A percentile compares a stretch with the other conserved stretches of the same genome.
Conservation (phyloP, 352 stramenopile genomes). For the Thalassiosira livingstoniorum region DNA sequence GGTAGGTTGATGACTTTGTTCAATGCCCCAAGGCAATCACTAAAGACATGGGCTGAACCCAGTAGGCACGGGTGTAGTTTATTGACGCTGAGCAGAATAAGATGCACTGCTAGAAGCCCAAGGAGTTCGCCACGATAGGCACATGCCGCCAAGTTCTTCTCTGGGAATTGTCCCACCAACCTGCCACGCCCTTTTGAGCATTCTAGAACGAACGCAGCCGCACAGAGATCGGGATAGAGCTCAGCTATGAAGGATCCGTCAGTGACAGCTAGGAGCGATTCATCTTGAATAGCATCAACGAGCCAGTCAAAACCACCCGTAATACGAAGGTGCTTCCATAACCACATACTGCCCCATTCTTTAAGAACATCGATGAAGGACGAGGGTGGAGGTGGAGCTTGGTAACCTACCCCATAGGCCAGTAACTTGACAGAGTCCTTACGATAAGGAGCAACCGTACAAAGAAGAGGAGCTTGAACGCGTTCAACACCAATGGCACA, state of each 20-base stretch:
- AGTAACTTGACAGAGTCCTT: neutral
- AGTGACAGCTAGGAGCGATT: neutral
- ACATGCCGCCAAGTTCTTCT: neutral
- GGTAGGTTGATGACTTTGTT: neutral
- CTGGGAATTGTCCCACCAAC: neutral
- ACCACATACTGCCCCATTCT: neutral
- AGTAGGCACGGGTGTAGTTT: neutral
- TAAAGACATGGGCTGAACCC: neutral
- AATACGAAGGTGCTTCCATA: neutral
- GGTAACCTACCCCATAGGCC: too few relatives aligned
- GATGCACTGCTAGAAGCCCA: neutral
- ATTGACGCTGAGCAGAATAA: neutral
- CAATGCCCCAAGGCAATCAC: neutral
- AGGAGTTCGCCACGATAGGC: neutral
- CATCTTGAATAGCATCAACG: neutral
- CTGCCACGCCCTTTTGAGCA: neutral
- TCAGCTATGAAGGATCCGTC: neutral
- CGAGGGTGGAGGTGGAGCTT: neutral
- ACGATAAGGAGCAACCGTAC: neutral
- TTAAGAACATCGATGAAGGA: neutral
- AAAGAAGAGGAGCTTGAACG: neutral
- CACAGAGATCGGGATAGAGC: neutral
- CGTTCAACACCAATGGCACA: too few relatives aligned
- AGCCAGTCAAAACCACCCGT: neutral
- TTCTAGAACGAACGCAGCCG: neutral